Base-by-base conservation (phyloP, 768 basidiomycete genomes). In the Lactarius vividus region DNA sequence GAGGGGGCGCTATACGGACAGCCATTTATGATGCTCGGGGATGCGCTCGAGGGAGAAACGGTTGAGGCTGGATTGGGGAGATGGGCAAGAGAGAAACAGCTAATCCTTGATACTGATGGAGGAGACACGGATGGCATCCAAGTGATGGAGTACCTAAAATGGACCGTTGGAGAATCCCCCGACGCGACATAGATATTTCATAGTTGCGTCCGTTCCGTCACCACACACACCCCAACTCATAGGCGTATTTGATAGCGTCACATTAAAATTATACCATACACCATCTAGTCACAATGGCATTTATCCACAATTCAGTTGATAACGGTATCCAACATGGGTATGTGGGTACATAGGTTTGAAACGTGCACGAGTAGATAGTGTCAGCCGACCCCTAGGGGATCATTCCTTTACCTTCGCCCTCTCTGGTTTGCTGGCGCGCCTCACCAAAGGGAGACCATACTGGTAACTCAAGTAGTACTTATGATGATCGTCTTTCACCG, bases 401-500 rank as follows among this genome's bases (percentile, higher is more conserved):
- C 31, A 57, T n/a, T 33, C 39, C 59, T 55, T 49, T 42, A 28
- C 35, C n/a, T 55, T 49, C 23, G 5, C 49, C 16, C 16, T 62
- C 31, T 53, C 57, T 29, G 40, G 31, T 46, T 59, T 66, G 40
- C 40, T 39, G 40, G 33, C 44, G 40, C 62, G 61, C 37, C 18
- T 29, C 10, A 69, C 46, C 28, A 64, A n/a, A 23, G 88, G 87
- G 5, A 89, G 75, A 13, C 84, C 82, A 57, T 78, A 73, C 39
- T 72, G 70, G 62, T 78, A 78, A 2, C 67, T 74, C 31, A 88
- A 70, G 8, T 73, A 74, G 65, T 81, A 88, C 33, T 83, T 81
- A 46, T 78, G 74, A 57, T 83, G 80, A 65, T 82, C 78, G 70
- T 88, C 87, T 70, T 88, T 88, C 69, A 84, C 76, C 72, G 85